Evolutionary conservation across 2,329 filamentous ascomycete genomes (phyloP).

Genomic region (Parastagonospora avenae): DNA sequence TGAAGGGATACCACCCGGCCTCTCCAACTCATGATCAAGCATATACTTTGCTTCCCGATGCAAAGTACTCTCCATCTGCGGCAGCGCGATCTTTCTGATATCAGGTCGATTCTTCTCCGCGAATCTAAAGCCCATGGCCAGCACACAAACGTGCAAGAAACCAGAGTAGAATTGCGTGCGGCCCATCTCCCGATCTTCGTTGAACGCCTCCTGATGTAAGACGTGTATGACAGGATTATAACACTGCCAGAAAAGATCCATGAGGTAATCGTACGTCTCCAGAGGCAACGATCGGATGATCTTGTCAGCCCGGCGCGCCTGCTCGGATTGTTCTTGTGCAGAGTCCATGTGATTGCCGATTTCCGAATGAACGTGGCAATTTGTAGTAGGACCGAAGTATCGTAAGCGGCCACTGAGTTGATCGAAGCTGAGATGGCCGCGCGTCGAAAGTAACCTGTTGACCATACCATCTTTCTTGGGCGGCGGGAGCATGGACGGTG

Average conservation of each 20-base stretch:
- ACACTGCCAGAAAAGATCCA: slow-evolving; percentile 58
- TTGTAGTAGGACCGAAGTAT: slow-evolving; percentile 61
- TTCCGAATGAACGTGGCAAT: slow-evolving; percentile 57
- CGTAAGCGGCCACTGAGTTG: slow-evolving; percentile 57
- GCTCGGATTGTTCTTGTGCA: slow-evolving; percentile 52
- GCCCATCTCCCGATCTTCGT: slow-evolving; percentile 53
- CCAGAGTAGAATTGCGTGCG: slow-evolving; percentile 58
- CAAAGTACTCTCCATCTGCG: slow-evolving; percentile 57
- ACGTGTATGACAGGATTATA: slow-evolving; percentile 59
- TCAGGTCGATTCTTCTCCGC: slow-evolving; percentile 57
- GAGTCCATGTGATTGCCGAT: slow-evolving; percentile 43
- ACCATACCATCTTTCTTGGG: slow-evolving; percentile 56
- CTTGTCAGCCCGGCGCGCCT: slow-evolving; percentile 54
- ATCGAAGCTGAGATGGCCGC: slow-evolving; percentile 59
- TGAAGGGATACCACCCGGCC: slow-evolving; percentile 58
- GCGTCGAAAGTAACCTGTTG: slow-evolving; percentile 56
- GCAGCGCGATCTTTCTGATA: slow-evolving; percentile 54
- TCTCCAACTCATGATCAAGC: slow-evolving; percentile 60
- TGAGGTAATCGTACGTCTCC: slow-evolving; percentile 59
- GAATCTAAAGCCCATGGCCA: slow-evolving; percentile 60
- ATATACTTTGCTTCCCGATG: slow-evolving; percentile 61
- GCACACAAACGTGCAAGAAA: slow-evolving; percentile 58
- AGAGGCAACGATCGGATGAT: slow-evolving; percentile 54
- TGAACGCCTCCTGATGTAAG: slow-evolving; percentile 57
- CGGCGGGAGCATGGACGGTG: slow-evolving; percentile 39